Conservation (phyloP, 129 eudicot species). For the Oenanthe sinensis region DNA sequence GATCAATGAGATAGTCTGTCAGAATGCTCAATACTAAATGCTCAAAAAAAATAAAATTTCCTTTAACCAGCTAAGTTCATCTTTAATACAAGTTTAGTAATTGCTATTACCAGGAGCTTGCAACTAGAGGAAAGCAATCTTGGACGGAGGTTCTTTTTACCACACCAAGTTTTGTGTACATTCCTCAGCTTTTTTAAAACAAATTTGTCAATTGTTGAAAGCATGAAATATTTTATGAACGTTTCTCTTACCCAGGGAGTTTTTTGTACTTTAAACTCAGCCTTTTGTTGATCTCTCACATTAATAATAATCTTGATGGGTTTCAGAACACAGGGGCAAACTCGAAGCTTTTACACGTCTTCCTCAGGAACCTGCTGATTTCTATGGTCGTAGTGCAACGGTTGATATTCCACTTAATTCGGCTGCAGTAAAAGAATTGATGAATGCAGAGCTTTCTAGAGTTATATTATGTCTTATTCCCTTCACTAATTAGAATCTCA, state of each 20-base stretch:
- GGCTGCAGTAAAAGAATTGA: conserved; percentile 32
- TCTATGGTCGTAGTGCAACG: conserved; percentile 62
- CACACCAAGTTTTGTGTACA: too few species aligned
- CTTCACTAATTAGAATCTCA: background rate
- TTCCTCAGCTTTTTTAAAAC: background rate
- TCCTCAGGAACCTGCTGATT: conserved; percentile 92
- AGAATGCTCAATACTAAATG: background rate
- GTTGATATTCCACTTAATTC: conserved; percentile 80
- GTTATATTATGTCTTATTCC: background rate
- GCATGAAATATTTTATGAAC: background rate
- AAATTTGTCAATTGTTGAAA: background rate
- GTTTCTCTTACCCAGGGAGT: background rate
- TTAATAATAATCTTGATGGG: background rate
- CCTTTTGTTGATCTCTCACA: conserved; percentile 4
- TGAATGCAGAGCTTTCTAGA: background rate
- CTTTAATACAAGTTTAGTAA: too few species aligned
- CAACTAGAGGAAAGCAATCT: too few species aligned
- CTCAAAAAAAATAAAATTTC: background rate
- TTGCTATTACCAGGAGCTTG: too few species aligned
- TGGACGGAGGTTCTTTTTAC: too few species aligned
- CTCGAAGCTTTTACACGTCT: conserved; percentile 79
- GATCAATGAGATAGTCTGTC: too few species aligned
- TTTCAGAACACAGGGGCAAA: conserved; percentile 44
- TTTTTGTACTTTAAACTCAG: background rate
- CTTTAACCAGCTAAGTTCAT: background rate